phyloP scores from a whole-genome alignment of 2,329 filamentous ascomycete genomes.

The Xenoacremonium recifei region DNA sequence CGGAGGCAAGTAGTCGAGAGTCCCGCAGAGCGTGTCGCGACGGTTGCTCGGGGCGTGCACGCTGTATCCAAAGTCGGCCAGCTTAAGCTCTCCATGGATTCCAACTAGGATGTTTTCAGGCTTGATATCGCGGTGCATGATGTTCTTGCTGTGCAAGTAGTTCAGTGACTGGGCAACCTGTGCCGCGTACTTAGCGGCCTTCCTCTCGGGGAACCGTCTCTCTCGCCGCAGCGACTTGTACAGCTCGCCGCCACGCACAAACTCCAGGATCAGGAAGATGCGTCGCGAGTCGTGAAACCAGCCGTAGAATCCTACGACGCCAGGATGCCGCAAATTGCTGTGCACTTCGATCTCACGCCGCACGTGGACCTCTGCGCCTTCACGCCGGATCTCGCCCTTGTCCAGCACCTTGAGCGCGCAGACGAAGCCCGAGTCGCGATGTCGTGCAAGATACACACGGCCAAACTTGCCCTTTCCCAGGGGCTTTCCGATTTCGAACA shows the following conservation, averaged over 20 bases:
- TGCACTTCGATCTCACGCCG: slow-evolving; percentile 73
- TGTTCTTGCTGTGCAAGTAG: slow-evolving; percentile 31
- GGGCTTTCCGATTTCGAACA: slow-evolving; percentile 75
- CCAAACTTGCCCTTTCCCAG: slow-evolving; percentile 74
- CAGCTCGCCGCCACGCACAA: slow-evolving; percentile 62
- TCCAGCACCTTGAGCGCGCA: slow-evolving; percentile 72
- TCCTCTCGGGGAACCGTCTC: slow-evolving; percentile 65
- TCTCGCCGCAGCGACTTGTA: slow-evolving; percentile 70
- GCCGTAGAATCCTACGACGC: slow-evolving; percentile 61
- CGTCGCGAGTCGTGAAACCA: slow-evolving; percentile 72
- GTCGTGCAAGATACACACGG: slow-evolving; percentile 68
- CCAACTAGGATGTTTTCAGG: slow-evolving; percentile 35
- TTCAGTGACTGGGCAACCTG: slow-evolving; percentile 57
- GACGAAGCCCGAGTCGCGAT: slow-evolving; percentile 63
- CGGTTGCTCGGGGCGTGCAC: slow-evolving; percentile 24
- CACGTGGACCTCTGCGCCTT: slow-evolving; percentile 68
- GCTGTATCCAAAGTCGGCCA: slow-evolving; percentile 29
- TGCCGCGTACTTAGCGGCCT: slow-evolving; percentile 69
- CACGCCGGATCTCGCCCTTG: slow-evolving; percentile 67
- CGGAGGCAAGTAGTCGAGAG: slow-evolving; percentile 28
- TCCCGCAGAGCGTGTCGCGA: slow-evolving; percentile 24
- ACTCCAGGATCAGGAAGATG: slow-evolving; percentile 71
- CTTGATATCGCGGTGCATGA: slow-evolving; percentile 35
- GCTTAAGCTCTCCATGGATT: slow-evolving; percentile 26
- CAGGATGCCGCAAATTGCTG: slow-evolving; percentile 68